Percentiles rank a stretch among this genome's conserved stretches.
phyloP scores from a whole-genome alignment of 371 early-diverging fungal genomes.

The Zopfochytrium polystomum region DNA sequence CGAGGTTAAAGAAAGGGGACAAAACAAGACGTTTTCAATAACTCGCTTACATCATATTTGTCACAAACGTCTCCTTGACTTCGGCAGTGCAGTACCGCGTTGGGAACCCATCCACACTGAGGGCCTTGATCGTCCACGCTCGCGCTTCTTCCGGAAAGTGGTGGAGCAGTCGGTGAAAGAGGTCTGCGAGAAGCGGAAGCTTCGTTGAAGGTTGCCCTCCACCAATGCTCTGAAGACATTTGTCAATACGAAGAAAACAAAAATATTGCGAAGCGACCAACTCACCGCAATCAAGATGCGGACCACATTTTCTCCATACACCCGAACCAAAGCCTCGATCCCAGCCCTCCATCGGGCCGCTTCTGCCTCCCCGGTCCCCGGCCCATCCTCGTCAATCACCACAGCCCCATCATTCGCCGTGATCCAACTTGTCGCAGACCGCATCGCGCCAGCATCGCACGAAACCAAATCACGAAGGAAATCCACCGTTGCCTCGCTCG shows the following conservation, averaged over 20 bases:
- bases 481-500: slow-evolving; percentile 16
- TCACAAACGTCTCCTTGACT: slow-evolving; percentile 36
- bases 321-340: neutral
- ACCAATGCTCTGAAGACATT: slow-evolving; percentile 24
- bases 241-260: neutral
- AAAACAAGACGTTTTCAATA: slow-evolving; percentile 7
- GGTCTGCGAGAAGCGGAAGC: slow-evolving; percentile 21
- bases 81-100: slow-evolving; percentile 14
- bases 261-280: neutral
- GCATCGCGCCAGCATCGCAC: slow-evolving; percentile 7
- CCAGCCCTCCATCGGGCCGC: slow-evolving; percentile 1
- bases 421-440: neutral
- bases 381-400: neutral
- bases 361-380: neutral
- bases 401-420: neutral
- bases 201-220: slow-evolving; percentile 30
- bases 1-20: neutral
- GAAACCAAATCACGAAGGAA: slow-evolving; percentile 23
- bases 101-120: slow-evolving; percentile 32
- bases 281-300: slow-evolving; percentile 19
- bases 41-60: slow-evolving; percentile 26
- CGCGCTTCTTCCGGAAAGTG: slow-evolving; percentile 27
- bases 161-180: slow-evolving; percentile 22
- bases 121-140: slow-evolving; percentile 18
- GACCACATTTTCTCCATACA: slow-evolving; percentile 12